Percentiles rank a stretch among this genome's conserved stretches.
These are phyloP conservation scores for Lyophyllum atratum DNA, from an alignment of 768 basidiomycete species.

Conservation along the genomic window DNA sequence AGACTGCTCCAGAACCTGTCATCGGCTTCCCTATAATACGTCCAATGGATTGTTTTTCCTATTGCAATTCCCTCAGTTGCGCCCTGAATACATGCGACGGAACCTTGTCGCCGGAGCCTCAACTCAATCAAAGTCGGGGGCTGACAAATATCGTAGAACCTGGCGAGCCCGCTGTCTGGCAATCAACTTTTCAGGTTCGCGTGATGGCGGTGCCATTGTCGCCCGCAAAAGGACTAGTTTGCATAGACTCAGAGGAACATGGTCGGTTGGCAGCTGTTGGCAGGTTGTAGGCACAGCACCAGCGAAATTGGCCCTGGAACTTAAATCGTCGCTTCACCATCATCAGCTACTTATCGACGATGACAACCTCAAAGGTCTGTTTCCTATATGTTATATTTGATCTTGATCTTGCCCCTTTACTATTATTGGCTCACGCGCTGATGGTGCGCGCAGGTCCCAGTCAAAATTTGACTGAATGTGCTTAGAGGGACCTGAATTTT, in stretches of 20 bases:
- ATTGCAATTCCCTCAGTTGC: background rate
- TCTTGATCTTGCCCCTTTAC: background rate
- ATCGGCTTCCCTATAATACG: background rate
- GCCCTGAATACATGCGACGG: background rate
- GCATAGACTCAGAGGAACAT: background rate
- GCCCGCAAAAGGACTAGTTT: slow-evolving; percentile 7
- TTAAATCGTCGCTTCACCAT: background rate
- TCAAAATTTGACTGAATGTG: background rate
- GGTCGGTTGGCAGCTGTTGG: background rate
- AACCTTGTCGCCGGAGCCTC: slow-evolving; percentile 5
- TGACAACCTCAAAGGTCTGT: background rate
- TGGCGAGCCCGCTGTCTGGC: background rate
- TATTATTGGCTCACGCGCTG: background rate
- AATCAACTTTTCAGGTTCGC: background rate
- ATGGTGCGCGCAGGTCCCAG: background rate
- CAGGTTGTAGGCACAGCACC: background rate
- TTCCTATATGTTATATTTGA: background rate
- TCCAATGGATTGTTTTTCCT: background rate
- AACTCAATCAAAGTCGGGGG: background rate
- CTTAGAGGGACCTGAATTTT: background rate
- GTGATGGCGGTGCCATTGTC: background rate
- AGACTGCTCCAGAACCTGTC: background rate
- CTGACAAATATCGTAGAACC: background rate
- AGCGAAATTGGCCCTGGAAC: slow-evolving; percentile 12
- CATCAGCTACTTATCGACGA: background rate